phyloP scores from a whole-genome alignment of 2,329 filamentous ascomycete genomes.

The Paracamarosporium sp. region DNA sequence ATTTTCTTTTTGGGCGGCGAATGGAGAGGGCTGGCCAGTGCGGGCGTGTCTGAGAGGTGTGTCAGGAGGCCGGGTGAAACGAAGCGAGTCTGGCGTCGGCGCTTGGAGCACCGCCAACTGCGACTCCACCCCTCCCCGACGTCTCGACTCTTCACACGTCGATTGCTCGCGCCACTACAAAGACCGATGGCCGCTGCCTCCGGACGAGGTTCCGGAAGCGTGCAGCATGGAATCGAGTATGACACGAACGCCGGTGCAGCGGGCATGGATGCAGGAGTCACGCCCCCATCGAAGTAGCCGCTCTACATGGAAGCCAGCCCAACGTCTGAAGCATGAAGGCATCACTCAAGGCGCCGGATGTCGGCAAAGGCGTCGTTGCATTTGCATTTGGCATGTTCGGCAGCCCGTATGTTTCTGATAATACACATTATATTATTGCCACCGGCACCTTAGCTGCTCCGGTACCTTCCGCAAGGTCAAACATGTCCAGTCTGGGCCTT shows the following conservation, averaged over 20 bases:
- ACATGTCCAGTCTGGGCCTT: conserved; percentile 37
- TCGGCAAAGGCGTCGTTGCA: neutral
- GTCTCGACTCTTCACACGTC: conserved; percentile 7
- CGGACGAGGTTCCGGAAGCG: neutral
- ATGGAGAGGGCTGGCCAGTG: conserved; percentile 16
- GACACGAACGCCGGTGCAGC: neutral
- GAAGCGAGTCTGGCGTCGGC: conserved; percentile 29
- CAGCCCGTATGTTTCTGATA: neutral
- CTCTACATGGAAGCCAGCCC: too few species aligned
- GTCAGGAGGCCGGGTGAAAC: conserved; percentile 27
- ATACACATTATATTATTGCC: neutral
- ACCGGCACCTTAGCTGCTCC: conserved; percentile 12
- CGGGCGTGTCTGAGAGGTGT: conserved; percentile 39
- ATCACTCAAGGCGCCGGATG: neutral
- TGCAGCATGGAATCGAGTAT: neutral
- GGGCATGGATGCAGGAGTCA: neutral
- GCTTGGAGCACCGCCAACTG: conserved; percentile 16
- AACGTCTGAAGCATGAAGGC: neutral
- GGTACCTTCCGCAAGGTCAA: conserved; percentile 24
- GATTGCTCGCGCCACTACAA: conserved; percentile 7
- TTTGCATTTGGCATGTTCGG: neutral
- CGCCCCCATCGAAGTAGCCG: too few species aligned
- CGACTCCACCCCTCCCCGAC: conserved; percentile 7
- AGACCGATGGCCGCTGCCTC: neutral
- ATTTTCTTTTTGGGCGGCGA: conserved; percentile 26